These are phyloP conservation scores for Avena eriantha DNA, from an alignment of 176 grass and related monocot species.

Conservation along the genomic window DNA sequence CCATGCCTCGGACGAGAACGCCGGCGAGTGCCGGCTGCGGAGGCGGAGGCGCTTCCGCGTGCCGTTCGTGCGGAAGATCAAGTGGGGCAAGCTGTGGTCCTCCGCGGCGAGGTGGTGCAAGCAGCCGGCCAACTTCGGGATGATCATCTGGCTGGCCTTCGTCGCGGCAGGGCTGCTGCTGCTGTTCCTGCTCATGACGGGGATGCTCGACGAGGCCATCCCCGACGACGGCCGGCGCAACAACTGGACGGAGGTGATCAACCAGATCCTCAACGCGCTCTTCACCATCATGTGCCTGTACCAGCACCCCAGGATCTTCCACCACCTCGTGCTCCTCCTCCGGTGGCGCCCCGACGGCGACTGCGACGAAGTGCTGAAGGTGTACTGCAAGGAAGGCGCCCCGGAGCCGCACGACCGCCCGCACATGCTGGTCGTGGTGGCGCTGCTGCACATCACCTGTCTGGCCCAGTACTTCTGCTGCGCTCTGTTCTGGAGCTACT, in stretches of 20 bases:
- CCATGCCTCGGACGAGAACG: background rate
- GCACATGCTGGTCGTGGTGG: conserved; percentile 66
- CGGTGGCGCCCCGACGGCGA: conserved; percentile 68
- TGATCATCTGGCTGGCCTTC: conserved; percentile 74
- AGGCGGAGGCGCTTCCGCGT: conserved; percentile 65
- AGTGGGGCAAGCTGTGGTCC: conserved; percentile 55
- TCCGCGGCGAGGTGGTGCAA: conserved; percentile 80
- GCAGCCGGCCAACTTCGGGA: conserved; percentile 73
- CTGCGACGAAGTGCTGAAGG: conserved; percentile 50
- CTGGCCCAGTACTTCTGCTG: conserved; percentile 81
- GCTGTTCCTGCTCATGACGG: conserved; percentile 65
- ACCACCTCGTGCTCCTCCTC: conserved; percentile 78
- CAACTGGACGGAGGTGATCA: conserved; percentile 78
- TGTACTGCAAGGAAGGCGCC: conserved; percentile 74
- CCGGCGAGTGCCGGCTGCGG: background rate
- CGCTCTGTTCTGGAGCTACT: conserved; percentile 85
- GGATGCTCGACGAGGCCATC: conserved; percentile 71
- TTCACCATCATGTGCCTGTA: conserved; percentile 99
- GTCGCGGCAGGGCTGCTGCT: conserved; percentile 64
- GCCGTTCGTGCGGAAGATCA: conserved; percentile 77
- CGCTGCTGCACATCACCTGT: conserved; percentile 73
- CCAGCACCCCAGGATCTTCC: conserved; percentile 82
- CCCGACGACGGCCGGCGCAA: conserved; percentile 64
- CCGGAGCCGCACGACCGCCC: conserved; percentile 57
- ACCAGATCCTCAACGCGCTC: conserved; percentile 96